Base-by-base conservation (phyloP, 169 alveolate genomes). In the Plasmodium sp. region DNA sequence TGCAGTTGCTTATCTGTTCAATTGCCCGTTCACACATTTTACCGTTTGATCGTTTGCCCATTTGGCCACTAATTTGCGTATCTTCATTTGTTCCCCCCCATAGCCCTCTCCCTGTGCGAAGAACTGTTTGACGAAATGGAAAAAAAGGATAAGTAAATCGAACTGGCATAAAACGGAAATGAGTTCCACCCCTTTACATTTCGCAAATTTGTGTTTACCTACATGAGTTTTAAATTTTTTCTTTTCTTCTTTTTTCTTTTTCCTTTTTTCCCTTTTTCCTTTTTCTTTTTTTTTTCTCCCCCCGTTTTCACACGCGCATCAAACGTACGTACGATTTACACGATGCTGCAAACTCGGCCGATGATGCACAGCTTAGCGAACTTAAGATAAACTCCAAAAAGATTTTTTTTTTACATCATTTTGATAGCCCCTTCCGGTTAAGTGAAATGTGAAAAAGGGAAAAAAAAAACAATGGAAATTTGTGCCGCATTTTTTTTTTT, bases 61-160 rank as follows among this genome's bases (percentile, higher is more conserved):
- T 27, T 56, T 39, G 51, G 39, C 10, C 39, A 7, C 27, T 10
- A 27, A 22, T 67, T 67, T 18, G 41, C 39, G 27, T 84, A 0
- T 84, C 51, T 67, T 3, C 41, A 67, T 67, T 84, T 18, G 39
- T 62, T 58, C 48, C 14, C 12, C 77, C 34, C 51, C 75, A 22
- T 14, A 84, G 92, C 58, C 80, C 84, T 86, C 45, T 75, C 93
- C 27, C 73, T 75, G 36, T 86, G 93, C 48, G 93, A 86, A 77
- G 74, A 86, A 54, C 72, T 86, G 36, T 86, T 86, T 71, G 93
- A 86, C 4, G 93, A 86, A 75, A 71, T 71, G 56, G 93, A 86
- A 34, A 54, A 77, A 56, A 75, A 86, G 45, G 45, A 80, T 80
- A 80, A 83, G 27, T 33, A 83, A 36, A 45, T 31, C 72, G 33